phyloP scores from a whole-genome alignment of 148 eudicot species.

The Agrostemma githago region DNA sequence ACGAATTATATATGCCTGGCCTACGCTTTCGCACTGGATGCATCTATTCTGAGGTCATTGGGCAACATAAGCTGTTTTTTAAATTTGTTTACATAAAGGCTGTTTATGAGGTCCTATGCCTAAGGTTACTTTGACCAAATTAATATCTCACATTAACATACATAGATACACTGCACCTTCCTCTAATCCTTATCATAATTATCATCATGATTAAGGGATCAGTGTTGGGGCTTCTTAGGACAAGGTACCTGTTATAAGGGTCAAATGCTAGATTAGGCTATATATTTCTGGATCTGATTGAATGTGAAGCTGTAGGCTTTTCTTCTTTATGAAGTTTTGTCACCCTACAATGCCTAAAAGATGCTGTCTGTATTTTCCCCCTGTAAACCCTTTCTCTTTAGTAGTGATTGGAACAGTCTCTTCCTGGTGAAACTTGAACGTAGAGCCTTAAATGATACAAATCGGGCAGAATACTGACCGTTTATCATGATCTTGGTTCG shows the following conservation, averaged over 20 bases:
- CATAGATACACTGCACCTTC: constrained; percentile 3
- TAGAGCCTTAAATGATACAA: neutral
- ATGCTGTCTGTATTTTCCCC: neutral
- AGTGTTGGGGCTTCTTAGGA: constrained; percentile 9
- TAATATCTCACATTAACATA: constrained; percentile 4
- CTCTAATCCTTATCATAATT: constrained; percentile 1
- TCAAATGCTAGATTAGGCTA: neutral
- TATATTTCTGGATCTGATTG: constrained; percentile 21
- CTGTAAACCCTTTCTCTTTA: neutral
- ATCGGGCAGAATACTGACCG: neutral
- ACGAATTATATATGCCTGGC: neutral
- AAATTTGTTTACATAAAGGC: constrained; percentile 12
- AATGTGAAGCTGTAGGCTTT: constrained; percentile 15
- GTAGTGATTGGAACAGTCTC: constrained; percentile 8
- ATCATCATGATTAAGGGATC: constrained; percentile 2
- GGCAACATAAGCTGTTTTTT: constrained; percentile 15
- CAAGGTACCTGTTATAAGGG: constrained; percentile 6
- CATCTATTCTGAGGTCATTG: neutral
- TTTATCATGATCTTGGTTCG: neutral
- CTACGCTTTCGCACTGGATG: constrained; percentile 6
- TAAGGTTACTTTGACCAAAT: constrained; percentile 23
- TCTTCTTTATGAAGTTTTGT: constrained; percentile 10
- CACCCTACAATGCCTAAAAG: constrained; percentile 6
- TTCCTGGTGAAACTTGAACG: neutral
- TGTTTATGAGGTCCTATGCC: constrained; percentile 10